phyloP scores from a whole-genome alignment of 768 basidiomycete species.

The Tylopilus intermedius region DNA sequence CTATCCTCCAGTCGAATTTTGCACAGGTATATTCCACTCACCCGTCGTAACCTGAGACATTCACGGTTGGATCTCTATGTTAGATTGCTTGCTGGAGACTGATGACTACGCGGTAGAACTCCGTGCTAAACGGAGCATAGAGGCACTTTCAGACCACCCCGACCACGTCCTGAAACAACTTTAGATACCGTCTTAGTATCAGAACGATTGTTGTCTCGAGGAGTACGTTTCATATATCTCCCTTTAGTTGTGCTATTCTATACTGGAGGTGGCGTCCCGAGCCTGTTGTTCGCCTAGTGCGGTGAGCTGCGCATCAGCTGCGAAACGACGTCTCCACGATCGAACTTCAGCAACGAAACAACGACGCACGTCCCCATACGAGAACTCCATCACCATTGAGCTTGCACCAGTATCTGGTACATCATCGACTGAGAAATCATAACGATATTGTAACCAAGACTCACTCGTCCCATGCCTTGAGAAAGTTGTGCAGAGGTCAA shows the following conservation, averaged over 20 bases:
- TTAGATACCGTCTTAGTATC: background rate
- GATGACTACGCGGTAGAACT: slow-evolving; percentile 44
- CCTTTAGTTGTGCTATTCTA: background rate
- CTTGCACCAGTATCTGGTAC: slow-evolving; percentile 42
- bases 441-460: background rate
- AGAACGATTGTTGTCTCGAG: too few species aligned
- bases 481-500: background rate
- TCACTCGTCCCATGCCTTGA: slow-evolving; percentile 7
- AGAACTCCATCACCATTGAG: slow-evolving; percentile 47
- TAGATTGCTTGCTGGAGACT: slow-evolving; percentile 52
- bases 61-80: slow-evolving; percentile 77
- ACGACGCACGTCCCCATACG: slow-evolving; percentile 57
- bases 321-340: background rate
- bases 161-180: background rate
- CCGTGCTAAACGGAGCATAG: slow-evolving; percentile 73
- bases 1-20: slow-evolving; percentile 75
- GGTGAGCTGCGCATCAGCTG: slow-evolving; percentile 47
- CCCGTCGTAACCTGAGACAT: background rate
- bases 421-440: background rate
- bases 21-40: slow-evolving; percentile 73
- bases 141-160: slow-evolving; percentile 25
- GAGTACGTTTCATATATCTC: too few species aligned
- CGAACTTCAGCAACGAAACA: background rate
- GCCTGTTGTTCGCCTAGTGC: slow-evolving; percentile 52
- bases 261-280: slow-evolving; percentile 3